Evolutionary conservation across 2,329 filamentous ascomycete genomes (phyloP).

Genomic region (Pseudopyrenochaeta lycopersici): DNA sequence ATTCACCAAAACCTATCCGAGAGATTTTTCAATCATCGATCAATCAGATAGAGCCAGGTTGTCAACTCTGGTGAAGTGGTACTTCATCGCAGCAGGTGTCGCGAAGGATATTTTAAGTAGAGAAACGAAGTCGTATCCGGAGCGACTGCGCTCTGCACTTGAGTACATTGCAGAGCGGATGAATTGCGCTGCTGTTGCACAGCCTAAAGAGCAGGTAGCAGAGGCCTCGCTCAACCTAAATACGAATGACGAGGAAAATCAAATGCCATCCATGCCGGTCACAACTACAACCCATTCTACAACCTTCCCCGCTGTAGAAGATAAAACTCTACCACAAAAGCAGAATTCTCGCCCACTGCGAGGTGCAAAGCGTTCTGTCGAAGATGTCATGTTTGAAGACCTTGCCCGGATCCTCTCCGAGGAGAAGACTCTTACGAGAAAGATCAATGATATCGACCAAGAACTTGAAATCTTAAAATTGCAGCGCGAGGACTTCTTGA

Average conservation of each 20-base stretch:
- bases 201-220: neutral
- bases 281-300: too few relatives aligned
- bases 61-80: slow-evolving; percentile 15
- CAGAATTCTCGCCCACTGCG: neutral
- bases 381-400: slow-evolving; percentile 8
- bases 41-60: slow-evolving; percentile 8
- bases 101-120: slow-evolving; percentile 8
- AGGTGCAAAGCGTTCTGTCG: slow-evolving; percentile 7
- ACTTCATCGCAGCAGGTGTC: slow-evolving; percentile 17
- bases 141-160: slow-evolving; percentile 3
- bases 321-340: neutral
- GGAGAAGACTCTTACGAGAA: neutral
- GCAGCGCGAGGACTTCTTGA: neutral
- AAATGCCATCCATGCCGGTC: neutral
- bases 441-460: slow-evolving; percentile 3
- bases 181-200: slow-evolving; percentile 2
- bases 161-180: slow-evolving; percentile 6
- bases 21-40: neutral
- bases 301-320: neutral
- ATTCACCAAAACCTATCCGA: slow-evolving; percentile 16
- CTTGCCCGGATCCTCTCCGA: neutral
- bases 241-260: neutral
- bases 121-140: slow-evolving; percentile 9
- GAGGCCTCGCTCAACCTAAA: neutral
- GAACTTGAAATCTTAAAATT: neutral